Base-by-base conservation (phyloP, 441 rosid species). In the Aleurites moluccanus region DNA sequence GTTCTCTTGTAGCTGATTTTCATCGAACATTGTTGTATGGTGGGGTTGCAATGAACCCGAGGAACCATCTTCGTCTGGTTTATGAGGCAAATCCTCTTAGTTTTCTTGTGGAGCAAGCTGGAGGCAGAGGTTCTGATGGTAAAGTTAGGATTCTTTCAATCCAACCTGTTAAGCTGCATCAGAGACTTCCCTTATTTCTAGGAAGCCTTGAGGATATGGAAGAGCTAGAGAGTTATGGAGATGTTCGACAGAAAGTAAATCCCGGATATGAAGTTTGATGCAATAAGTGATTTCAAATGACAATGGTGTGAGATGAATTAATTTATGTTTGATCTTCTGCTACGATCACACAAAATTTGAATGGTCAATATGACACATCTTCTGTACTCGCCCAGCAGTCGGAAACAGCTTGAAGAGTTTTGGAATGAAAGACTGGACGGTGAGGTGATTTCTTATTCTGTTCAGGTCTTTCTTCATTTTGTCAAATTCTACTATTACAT, bases 241-340 rank as follows among this genome's bases (percentile, higher is more conserved):
- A 94, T 81, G 92, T 94, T 66, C 98, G 91, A 73, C 97, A 94
- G 80, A 92, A 84, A 84, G 90, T 90, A 76, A 94, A 94, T 74
- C 98, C 98, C n/a, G 98, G 97, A 13, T 94, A 94, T 79, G 97
- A 92, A 81, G 97, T 94, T 83, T 94, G 85, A 90, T 74, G 49
- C 40, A 33, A 15, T 30, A 3, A 72, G 23, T 5, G 49, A 18
- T 59, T 21, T 6, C 27, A 18, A 14, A 16, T 42, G 42, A 42
- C 27, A 25, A 23, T 35, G 25, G 1, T 53, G 40, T 18, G 30
- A 49, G 40, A 20, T 15, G 67, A 64, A 38, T 38, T 64, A 23
- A 64, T 18, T 47, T 27, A 0, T 20, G 57, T 21, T 21, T 28
- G 38, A 14, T 49, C 59, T 49, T 38, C 67, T 35, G 61, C 61